Evolutionary conservation across 179 eudicot genomes (phyloP).

Genomic region (Drosera spatulata): DNA sequence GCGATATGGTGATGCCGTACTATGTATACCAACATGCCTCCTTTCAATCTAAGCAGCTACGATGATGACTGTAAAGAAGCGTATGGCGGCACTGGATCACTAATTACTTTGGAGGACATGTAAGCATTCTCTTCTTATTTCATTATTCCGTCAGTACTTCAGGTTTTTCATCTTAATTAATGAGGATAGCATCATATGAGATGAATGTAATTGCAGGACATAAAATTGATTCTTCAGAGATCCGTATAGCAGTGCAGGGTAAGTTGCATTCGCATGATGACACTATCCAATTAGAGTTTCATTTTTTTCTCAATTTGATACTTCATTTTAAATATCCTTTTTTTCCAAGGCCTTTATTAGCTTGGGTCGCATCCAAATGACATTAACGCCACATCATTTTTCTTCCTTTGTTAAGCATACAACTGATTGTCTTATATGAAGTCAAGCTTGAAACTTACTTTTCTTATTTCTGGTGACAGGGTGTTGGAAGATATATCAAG

Average conservation of each 20-base stretch:
- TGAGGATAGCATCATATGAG: background rate
- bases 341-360: too few species aligned
- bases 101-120: slow-evolving; percentile 63
- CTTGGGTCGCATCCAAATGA: too few species aligned
- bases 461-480: slow-evolving; percentile 3
- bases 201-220: slow-evolving; percentile 11
- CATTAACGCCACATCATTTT: background rate
- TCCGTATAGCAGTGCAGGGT: slow-evolving; percentile 65
- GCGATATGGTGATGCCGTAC: slow-evolving; percentile 18
- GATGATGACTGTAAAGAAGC: slow-evolving; percentile 8
- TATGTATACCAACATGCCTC: slow-evolving; percentile 15
- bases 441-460: background rate
- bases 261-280: background rate
- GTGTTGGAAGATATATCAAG: slow-evolving; percentile 17
- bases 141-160: too few species aligned
- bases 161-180: background rate
- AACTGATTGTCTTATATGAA: background rate
- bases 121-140: slow-evolving; percentile 5
- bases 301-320: too few species aligned
- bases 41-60: slow-evolving; percentile 7
- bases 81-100: slow-evolving; percentile 48
- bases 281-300: too few species aligned
- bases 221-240: slow-evolving; percentile 25
- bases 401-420: background rate
- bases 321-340: too few species aligned